Conservation (phyloP, 2,329 filamentous ascomycete species). For the Fusarium acutatum region DNA sequence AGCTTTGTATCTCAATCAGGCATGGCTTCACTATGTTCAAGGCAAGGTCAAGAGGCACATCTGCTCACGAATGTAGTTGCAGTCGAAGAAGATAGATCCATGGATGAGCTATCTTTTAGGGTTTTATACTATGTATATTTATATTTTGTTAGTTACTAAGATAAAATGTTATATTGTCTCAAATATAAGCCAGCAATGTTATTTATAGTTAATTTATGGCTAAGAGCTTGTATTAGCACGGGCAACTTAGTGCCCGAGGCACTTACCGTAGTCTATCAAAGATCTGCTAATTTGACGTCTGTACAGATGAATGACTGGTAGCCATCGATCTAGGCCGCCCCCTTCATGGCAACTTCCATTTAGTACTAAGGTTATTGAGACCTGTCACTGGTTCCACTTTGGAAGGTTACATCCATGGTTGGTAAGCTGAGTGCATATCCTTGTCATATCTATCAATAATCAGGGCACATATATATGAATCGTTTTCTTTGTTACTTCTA, state of each 20-base stretch:
- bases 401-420: background rate
- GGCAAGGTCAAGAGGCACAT: background rate
- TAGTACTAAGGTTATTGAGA: too few species aligned
- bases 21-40: background rate
- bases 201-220: background rate
- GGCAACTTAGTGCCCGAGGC: background rate
- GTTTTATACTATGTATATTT: background rate
- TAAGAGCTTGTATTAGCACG: background rate
- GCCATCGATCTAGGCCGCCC: too few species aligned
- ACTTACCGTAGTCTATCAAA: background rate
- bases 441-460: background rate
- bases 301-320: background rate
- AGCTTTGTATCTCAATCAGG: background rate
- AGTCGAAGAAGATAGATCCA: background rate
- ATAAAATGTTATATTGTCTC: background rate
- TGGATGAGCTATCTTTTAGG: background rate
- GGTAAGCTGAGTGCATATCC: too few species aligned
- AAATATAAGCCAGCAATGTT: background rate
- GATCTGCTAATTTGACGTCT: too few species aligned
- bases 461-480: background rate
- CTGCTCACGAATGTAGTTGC: background rate
- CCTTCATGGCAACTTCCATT: background rate
- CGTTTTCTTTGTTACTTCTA: too few species aligned
- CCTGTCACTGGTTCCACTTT: background rate
- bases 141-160: background rate